Evolutionary conservation across 2,329 filamentous ascomycete species (phyloP).

Genomic region (Cercospora sp.): DNA sequence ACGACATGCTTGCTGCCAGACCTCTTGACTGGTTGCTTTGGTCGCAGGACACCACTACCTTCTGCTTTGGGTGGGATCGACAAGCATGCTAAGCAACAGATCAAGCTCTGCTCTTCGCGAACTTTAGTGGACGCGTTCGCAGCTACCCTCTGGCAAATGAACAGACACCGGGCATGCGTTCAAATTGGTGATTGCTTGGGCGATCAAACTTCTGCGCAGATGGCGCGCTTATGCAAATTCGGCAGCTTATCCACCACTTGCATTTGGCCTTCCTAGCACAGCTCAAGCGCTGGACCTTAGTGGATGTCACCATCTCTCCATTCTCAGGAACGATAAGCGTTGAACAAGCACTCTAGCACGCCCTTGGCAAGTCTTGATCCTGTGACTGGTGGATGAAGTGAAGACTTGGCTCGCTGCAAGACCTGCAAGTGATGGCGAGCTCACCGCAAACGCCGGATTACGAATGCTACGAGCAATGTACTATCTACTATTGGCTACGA

Average conservation of each 20-base stretch:
- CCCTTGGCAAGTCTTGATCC: conserved; percentile 6
- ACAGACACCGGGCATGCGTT: neutral
- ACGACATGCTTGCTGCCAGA: neutral
- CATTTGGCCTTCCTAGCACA: neutral
- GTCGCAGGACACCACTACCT: neutral
- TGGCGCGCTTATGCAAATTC: conserved; percentile 7
- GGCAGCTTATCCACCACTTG: conserved; percentile 6
- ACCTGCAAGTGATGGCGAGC: neutral
- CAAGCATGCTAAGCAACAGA: conserved; percentile 5
- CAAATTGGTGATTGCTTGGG: neutral
- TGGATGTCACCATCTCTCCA: neutral
- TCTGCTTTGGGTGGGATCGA: neutral
- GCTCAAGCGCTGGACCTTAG: conserved; percentile 4
- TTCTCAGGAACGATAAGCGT: conserved; percentile 9
- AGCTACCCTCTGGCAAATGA: neutral
- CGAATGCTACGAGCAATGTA: neutral
- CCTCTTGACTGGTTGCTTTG: neutral
- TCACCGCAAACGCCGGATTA: neutral
- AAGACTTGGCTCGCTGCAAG: neutral
- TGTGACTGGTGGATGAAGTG: neutral
- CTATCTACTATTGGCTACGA: neutral
- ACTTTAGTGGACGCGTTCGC: neutral
- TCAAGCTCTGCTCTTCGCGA: neutral
- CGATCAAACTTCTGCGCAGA: neutral
- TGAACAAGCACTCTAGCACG: neutral